Evolutionary conservation across 345 rosid genomes (phyloP).

Genomic region (Aethionema arabicum): DNA sequence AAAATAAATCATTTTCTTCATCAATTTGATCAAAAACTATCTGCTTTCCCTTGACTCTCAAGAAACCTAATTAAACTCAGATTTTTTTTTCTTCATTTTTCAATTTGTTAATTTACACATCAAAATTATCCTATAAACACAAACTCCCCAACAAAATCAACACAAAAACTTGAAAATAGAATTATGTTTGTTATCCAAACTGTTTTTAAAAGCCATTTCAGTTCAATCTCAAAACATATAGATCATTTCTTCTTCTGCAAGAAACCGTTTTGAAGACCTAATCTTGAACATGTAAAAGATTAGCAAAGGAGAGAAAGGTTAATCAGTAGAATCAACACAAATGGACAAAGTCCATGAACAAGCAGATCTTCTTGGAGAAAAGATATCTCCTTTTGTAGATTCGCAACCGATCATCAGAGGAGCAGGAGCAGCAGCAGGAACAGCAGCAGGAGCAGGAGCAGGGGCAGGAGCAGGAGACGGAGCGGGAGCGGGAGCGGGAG

Average conservation of each 20-base stretch:
- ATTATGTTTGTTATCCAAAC: neutral
- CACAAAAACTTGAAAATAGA: neutral
- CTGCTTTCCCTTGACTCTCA: conserved; percentile 11
- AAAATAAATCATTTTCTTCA: conserved; percentile 20
- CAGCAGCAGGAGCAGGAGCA: no score
- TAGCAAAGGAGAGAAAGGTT: conserved; percentile 4
- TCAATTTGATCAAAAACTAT: conserved; percentile 13
- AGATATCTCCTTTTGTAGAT: conserved; percentile 31
- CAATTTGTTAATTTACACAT: conserved; percentile 4
- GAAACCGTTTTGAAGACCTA: neutral
- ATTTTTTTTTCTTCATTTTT: neutral
- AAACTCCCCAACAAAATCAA: neutral
- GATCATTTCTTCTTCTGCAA: conserved; percentile 25
- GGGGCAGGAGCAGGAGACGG: neutral
- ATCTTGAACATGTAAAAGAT: conserved; percentile 26
- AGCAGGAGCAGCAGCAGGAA: neutral
- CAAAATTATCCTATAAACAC: neutral
- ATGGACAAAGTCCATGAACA: conserved; percentile 39
- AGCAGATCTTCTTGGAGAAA: conserved; percentile 31
- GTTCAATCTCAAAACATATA: neutral
- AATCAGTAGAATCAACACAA: neutral
- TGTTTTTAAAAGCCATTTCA: neutral
- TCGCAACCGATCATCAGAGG: conserved; percentile 21
- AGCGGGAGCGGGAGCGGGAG: neutral
- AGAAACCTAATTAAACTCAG: conserved; percentile 16